phyloP scores from a whole-genome alignment of 345 rosid genomes.

The Tarenaya hassleriana region DNA sequence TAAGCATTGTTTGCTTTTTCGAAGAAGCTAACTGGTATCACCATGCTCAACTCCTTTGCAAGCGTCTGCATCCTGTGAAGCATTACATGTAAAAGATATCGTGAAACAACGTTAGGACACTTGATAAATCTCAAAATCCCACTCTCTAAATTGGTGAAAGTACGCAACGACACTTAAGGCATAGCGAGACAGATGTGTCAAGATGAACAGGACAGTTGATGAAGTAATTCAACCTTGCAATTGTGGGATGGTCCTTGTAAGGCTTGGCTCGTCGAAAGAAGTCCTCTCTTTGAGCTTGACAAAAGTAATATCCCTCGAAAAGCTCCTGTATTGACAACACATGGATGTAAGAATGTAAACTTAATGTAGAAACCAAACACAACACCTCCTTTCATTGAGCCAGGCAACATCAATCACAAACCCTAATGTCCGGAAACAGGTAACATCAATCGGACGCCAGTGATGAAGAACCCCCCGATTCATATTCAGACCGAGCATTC shows the following conservation, averaged over 20 bases:
- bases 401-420: not conserved
- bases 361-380: constrained; percentile 1
- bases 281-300: constrained; percentile 95
- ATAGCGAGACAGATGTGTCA: not conserved
- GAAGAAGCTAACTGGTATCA: constrained; percentile 89
- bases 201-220: not conserved
- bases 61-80: constrained; percentile 76
- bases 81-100: not conserved
- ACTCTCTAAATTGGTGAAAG: constrained; percentile 6
- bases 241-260: constrained; percentile 71
- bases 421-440: not conserved
- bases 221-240: constrained; percentile 43
- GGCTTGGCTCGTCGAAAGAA: constrained; percentile 74
- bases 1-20: constrained; percentile 92
- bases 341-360: constrained; percentile 4
- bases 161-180: constrained; percentile 12
- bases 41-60: constrained; percentile 80
- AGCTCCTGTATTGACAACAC: constrained; percentile 52
- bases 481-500: not conserved
- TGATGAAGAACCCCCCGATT: not conserved
- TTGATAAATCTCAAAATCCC: not conserved
- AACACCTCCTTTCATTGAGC: not conserved
- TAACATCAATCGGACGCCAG: not conserved
- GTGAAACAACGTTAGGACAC: not conserved
- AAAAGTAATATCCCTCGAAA: constrained; percentile 93